phyloP scores from a whole-genome alignment of 179 eudicot species.

The Amaranthus tricolor region DNA sequence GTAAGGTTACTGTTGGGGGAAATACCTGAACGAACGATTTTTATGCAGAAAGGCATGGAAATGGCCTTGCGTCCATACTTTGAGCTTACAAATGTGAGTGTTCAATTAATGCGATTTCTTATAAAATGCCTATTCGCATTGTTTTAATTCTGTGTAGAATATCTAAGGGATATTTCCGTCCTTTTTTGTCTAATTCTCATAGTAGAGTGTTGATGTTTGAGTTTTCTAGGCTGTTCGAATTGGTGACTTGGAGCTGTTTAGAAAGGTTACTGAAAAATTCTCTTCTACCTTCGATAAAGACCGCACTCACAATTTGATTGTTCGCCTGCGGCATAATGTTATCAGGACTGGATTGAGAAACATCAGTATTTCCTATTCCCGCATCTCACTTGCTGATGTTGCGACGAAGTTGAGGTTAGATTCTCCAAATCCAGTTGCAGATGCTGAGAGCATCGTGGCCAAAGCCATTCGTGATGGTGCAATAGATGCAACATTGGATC shows the following conservation, averaged over 20 bases:
- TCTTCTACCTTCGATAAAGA: constrained; percentile 66
- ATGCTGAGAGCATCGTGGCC: constrained; percentile 94
- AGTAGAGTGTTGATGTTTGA: not conserved
- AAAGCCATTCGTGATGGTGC: constrained; percentile 96
- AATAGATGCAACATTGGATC: constrained; percentile 89
- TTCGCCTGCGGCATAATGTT: constrained; percentile 88
- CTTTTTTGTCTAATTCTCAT: constrained; percentile 3
- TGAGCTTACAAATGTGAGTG: constrained; percentile 94
- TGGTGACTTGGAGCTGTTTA: constrained; percentile 90
- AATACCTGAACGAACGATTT: constrained; percentile 94
- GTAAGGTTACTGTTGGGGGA: constrained; percentile 89
- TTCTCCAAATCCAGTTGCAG: constrained; percentile 84
- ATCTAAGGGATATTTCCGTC: not conserved
- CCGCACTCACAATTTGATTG: constrained; percentile 80
- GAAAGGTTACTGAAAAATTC: constrained; percentile 72
- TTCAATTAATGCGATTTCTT: constrained; percentile 1
- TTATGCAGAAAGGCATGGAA: constrained; percentile 99
- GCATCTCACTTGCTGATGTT: constrained; percentile 83
- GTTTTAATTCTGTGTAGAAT: not conserved
- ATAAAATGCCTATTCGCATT: not conserved
- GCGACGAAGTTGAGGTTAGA: constrained; percentile 82
- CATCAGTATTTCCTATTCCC: constrained; percentile 89
- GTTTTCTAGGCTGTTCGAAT: constrained; percentile 81
- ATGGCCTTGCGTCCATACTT: constrained; percentile 90
- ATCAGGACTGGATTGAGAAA: constrained; percentile 91